phyloP scores from a whole-genome alignment of 1,284 basidiomycete species.

The Cryptococcus neoformans region DNA sequence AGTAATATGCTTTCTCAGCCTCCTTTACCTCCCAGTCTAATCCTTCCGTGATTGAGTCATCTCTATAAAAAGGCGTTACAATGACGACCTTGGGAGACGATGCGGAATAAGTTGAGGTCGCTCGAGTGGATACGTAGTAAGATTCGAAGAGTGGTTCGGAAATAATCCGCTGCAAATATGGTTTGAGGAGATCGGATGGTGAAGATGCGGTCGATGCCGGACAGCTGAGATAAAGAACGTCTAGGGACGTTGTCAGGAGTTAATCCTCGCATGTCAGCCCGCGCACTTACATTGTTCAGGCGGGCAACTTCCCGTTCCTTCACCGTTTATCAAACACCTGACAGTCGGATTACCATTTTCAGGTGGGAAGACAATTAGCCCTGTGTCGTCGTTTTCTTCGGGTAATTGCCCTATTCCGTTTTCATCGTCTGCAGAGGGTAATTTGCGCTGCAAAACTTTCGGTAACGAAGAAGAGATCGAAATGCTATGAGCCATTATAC shows the following conservation, averaged over 20 bases:
- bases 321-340: conserved; percentile 71
- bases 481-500: conserved; percentile 59
- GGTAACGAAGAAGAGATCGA: conserved; percentile 59
- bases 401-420: conserved; percentile 21
- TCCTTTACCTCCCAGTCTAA: conserved; percentile 43
- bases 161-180: conserved; percentile 24
- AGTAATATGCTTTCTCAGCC: conserved; percentile 32
- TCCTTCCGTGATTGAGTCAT: conserved; percentile 35
- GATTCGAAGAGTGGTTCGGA: conserved; percentile 24
- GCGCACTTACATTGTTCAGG: conserved; percentile 66
- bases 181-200: conserved; percentile 16
- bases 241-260: conserved; percentile 21
- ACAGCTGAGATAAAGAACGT: conserved; percentile 48
- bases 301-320: conserved; percentile 81
- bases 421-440: conserved; percentile 1
- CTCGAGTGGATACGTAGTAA: conserved; percentile 23
- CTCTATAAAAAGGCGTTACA: conserved; percentile 30
- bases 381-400: conserved; percentile 59
- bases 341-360: conserved; percentile 57
- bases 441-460: conserved; percentile 15
- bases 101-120: background rate
- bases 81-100: conserved; percentile 14
- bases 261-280: background rate
- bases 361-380: conserved; percentile 79
- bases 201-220: conserved; percentile 1